phyloP scores from a whole-genome alignment of 1,284 basidiomycete species.

The Irpex sp. region DNA sequence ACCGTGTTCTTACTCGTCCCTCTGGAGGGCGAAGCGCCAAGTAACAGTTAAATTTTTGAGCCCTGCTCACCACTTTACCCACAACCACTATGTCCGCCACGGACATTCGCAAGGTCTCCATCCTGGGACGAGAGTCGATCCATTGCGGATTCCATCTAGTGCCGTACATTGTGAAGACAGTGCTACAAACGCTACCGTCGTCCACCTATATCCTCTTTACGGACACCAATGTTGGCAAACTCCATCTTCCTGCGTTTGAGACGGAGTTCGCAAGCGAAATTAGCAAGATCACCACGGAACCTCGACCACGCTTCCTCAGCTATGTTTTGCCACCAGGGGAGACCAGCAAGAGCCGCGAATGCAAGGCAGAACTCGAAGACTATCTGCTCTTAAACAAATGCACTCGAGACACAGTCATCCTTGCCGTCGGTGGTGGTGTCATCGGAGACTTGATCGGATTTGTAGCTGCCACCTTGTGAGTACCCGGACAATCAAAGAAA shows the following conservation, averaged over 20 bases:
- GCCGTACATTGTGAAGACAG: conserved; percentile 81
- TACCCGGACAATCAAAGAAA: conserved; percentile 15
- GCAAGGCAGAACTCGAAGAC: conserved; percentile 94
- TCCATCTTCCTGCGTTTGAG: conserved; percentile 72
- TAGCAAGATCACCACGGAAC: conserved; percentile 25
- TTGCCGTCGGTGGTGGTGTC: conserved; percentile 95
- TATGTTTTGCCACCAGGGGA: conserved; percentile 89
- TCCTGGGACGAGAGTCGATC: conserved; percentile 85
- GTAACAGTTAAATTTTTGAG: not conserved
- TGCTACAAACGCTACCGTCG: conserved; percentile 72
- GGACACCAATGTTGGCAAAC: conserved; percentile 83
- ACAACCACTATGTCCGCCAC: conserved; percentile 22
- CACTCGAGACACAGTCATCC: conserved; percentile 90
- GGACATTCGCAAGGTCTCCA: conserved; percentile 70
- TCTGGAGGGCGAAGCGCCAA: too few relatives aligned
- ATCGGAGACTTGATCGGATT: conserved; percentile 97
- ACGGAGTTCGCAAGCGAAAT: conserved; percentile 59
- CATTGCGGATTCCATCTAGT: conserved; percentile 91
- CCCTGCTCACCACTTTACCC: not conserved
- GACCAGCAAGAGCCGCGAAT: conserved; percentile 86
- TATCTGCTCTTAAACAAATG: conserved; percentile 87
- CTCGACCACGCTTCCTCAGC: conserved; percentile 69
- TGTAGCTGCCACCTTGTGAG: conserved; percentile 96
- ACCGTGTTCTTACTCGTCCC: too few relatives aligned
- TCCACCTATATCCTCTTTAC: conserved; percentile 94